Evolutionary conservation across 1,284 basidiomycete species (phyloP), one percentile per base, ranked within the genome.

Genomic region (Leccinum fallax): DNA sequence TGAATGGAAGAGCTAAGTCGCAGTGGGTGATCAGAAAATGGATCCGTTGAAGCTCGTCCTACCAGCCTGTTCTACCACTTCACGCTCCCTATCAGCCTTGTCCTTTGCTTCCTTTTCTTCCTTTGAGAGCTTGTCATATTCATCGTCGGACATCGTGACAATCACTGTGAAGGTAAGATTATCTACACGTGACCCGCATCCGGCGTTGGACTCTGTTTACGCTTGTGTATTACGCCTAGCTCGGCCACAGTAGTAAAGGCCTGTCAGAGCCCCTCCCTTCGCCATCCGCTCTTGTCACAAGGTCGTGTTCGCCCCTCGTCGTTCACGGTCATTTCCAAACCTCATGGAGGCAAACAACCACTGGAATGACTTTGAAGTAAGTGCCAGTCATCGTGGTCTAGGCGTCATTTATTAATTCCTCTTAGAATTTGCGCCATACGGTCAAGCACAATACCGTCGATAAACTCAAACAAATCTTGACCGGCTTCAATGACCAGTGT

Each of bases 51-150:
- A 10, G 16, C 43, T 56, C 26, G 21, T 74, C 86, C 72, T 78
- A 95, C 95, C 86, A 63, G 88, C 92, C 79, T 98, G 96, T 76
- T 98, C 95, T 52, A 76, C 80, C 61, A 78, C 77, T 78, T 98
- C 95, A 28, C 86, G 84, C 57, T 82, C 84, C 61, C 85, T 83
- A 66, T 92, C 86, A 11, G 80, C 83, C 59, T 81, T 85, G 69
- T 98, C 95, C 65, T 85, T 83, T 26, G 77, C 80, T 65, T 91
- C 87, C 57, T 89, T 84, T 76, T 97, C 87, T 71, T 93, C 92
- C 53, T 86, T 83, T 21, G 89, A 82, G 68, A 96, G 83, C 59
- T 86, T 89, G 69, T 95, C 93, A 79, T 94, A 88, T 71, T 89
- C 82, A 71, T 83, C 83, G 69, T 84, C 81, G 10, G 78, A 68